A percentile compares a stretch with the other conserved stretches of the same genome.
Conservation (phyloP, 1,139 yeast genomes). For the Debaryomyces subglobosus region DNA sequence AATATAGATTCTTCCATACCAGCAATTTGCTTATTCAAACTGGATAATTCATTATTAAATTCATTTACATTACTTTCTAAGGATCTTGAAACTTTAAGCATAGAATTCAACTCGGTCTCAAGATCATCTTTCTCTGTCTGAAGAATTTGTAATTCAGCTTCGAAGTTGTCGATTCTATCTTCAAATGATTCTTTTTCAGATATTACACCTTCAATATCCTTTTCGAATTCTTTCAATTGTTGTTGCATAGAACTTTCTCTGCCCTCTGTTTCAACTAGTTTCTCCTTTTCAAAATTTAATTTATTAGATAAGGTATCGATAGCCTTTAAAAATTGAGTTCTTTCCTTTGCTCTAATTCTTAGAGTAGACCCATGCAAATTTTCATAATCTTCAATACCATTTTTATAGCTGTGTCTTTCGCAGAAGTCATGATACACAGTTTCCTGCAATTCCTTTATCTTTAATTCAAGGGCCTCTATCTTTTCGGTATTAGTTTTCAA, state of each 20-base stretch:
- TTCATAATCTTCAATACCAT: constrained; percentile 68
- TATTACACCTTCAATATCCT: constrained; percentile 30
- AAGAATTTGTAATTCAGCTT: constrained; percentile 53
- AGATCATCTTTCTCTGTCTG: constrained; percentile 38
- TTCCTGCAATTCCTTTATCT: constrained; percentile 44
- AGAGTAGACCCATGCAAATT: constrained; percentile 62
- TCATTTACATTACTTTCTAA: constrained; percentile 41
- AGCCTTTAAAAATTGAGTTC: constrained; percentile 62
- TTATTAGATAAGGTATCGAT: constrained; percentile 65
- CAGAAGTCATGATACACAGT: constrained; percentile 60
- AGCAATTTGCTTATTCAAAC: constrained; percentile 35
- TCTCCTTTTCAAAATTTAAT: constrained; percentile 63
- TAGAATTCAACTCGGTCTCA: constrained; percentile 28
- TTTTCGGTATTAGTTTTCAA: constrained; percentile 34
- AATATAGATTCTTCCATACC: constrained; percentile 57
- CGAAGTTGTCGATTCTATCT: constrained; percentile 44
- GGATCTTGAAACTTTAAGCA: constrained; percentile 27
- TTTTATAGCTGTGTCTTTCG: constrained; percentile 49
- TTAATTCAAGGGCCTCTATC: constrained; percentile 23
- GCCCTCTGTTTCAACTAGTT: constrained; percentile 50
- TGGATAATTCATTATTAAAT: constrained; percentile 31
- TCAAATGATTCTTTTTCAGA: constrained; percentile 36
- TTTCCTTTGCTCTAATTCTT: constrained; percentile 64
- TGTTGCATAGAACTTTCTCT: constrained; percentile 45
- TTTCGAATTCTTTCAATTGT: constrained; percentile 37